Evolutionary conservation across 805 yeast genomes (phyloP).

Genomic region (Brettanomyces nanus): DNA sequence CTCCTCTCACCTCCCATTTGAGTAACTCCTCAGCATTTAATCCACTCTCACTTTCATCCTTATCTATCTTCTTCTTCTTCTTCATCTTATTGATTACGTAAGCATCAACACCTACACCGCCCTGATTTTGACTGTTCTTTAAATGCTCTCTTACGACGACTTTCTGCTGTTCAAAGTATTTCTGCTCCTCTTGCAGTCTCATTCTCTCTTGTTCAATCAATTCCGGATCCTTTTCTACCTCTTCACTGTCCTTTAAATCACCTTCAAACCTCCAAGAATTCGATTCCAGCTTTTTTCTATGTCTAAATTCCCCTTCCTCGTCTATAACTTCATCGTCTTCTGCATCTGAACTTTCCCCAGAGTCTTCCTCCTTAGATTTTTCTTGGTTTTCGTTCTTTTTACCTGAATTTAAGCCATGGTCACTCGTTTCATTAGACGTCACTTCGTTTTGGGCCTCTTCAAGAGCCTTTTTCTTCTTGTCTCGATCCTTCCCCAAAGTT

Average conservation of each 20-base stretch:
- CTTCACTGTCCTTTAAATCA: slow-evolving; percentile 3
- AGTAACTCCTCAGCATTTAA: not conserved
- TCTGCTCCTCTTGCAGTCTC: slow-evolving; percentile 10
- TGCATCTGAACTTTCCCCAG: not conserved
- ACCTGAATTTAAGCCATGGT: slow-evolving; percentile 1
- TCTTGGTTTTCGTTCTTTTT: not conserved
- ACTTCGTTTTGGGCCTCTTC: slow-evolving; percentile 6
- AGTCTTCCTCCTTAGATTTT: slow-evolving; percentile 3
- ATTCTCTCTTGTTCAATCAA: slow-evolving; percentile 5
- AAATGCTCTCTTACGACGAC: not conserved
- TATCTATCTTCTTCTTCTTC: not conserved
- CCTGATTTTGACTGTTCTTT: not conserved
- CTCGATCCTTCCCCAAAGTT: slow-evolving; percentile 6
- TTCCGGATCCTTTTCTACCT: slow-evolving; percentile 6
- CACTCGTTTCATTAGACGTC: not conserved
- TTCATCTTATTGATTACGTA: not conserved
- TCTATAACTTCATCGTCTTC: slow-evolving; percentile 1
- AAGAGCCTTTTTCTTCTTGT: slow-evolving; percentile 2
- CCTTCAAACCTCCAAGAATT: slow-evolving; percentile 26
- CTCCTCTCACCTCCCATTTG: not conserved
- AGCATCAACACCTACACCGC: not conserved
- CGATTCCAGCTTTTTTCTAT: slow-evolving; percentile 5
- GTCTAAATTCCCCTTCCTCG: slow-evolving; percentile 8
- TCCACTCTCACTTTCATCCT: too few species aligned
- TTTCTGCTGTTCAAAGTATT: slow-evolving; percentile 5